Conservation (phyloP, 345 rosid genomes). For the Clausena lansium region DNA sequence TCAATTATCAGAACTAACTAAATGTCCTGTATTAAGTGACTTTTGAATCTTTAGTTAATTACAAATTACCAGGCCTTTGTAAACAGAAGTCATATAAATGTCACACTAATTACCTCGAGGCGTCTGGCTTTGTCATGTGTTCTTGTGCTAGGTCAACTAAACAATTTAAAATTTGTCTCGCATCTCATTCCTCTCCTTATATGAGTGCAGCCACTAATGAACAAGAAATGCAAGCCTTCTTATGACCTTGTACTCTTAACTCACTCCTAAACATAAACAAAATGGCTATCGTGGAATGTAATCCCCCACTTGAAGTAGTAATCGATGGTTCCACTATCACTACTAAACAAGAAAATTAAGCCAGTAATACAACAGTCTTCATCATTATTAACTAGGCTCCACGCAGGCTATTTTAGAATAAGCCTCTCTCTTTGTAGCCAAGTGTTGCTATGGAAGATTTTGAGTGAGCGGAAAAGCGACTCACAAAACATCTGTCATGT, state of each 20-base stretch:
- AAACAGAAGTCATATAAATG: background rate
- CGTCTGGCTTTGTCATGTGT: background rate
- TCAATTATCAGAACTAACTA: background rate
- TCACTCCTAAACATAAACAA: background rate
- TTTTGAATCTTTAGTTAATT: background rate
- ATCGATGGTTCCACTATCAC: slow-evolving; percentile 2
- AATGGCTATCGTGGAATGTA: slow-evolving; percentile 16
- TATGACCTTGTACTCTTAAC: background rate
- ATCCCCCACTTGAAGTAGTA: slow-evolving; percentile 11
- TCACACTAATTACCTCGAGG: background rate
- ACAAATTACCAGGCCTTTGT: too few species aligned
- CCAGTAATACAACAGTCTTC: slow-evolving; percentile 17
- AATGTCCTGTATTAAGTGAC: background rate
- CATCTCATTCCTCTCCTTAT: background rate
- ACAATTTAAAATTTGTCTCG: background rate
- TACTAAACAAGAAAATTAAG: background rate
- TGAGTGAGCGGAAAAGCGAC: slow-evolving; percentile 13
- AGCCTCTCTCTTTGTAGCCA: slow-evolving; percentile 37
- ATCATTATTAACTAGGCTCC: slow-evolving; percentile 31
- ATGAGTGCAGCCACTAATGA: background rate
- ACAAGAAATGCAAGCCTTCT: background rate
- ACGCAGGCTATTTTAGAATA: slow-evolving; percentile 49
- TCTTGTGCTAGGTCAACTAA: background rate
- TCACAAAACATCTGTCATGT: slow-evolving; percentile 11
- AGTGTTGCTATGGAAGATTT: slow-evolving; percentile 47